Evolutionary conservation across 108 stramenopile genomes (phyloP), one percentile per base, ranked within the genome.

Genomic region (Cyclotella baltica): DNA sequence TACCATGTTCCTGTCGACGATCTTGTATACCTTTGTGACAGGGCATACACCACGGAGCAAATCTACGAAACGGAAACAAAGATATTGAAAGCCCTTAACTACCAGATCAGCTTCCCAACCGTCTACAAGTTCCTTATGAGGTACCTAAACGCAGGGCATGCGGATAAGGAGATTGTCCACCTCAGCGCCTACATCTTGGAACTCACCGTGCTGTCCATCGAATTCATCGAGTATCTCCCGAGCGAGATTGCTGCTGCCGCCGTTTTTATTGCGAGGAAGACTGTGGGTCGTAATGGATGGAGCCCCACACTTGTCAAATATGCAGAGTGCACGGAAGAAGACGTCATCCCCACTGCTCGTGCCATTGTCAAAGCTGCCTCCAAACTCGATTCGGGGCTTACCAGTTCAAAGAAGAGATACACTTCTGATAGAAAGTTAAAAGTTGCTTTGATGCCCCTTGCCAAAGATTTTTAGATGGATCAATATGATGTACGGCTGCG

Each of bases 131-230:
- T 98, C 79, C 83, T 98, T 55, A 62, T 94, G 38, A 89, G 97
- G 1, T 97, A 78, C 78, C 77, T 97, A 62, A 98, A 98, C 86
- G 97, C 94, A 34, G 92, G 87, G 11, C 83, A 91, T 53, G 90
- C 94, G 9, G 82, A 88, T 59, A 80, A 70, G 40, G 69, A 75
- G 29, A 92, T 95, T 53, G 88, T 88, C 34, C 90, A 93, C 70
- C 78, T 97, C 47, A 75, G 90, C 22, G 83, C 70, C 71, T 97
- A 85, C 83, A 69, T 96, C 34, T 72, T 91, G 35, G 97, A 98
- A 59, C 81, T 89, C 46, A 86, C 85, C 40, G 76, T 97, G 55
- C 92, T 93, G 43, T 90, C 89, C 76, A 88, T 92, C 73, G 34
- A 77, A 16, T 82, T 96, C 69, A 85, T 97, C 50, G 72, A 86